A percentile compares a stretch with the other conserved stretches of the same genome.
These are phyloP conservation scores for Physcia stellaris DNA, from an alignment of 495 filamentous ascomycete genomes.

Conservation along the genomic window DNA sequence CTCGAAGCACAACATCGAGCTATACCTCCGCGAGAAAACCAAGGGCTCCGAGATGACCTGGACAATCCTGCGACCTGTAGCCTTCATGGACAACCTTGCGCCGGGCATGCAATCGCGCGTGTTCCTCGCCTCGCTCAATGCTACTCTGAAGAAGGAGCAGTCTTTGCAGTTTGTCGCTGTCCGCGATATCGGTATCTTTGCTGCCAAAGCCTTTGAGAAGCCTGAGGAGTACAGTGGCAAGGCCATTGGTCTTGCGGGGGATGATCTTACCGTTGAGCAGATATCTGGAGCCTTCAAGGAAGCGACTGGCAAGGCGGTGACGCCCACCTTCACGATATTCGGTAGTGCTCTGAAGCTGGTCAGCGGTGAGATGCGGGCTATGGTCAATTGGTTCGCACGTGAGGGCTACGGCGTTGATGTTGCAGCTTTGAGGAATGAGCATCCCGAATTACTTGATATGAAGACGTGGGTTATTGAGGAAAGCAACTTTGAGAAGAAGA, in stretches of 20 bases:
- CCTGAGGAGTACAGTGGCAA: conserved; percentile 30
- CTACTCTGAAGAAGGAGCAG: conserved; percentile 27
- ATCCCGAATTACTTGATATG: conserved; percentile 43
- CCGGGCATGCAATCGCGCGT: conserved; percentile 41
- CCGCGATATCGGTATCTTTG: conserved; percentile 52
- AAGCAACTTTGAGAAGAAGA: too few relatives aligned
- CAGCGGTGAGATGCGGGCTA: conserved; percentile 39
- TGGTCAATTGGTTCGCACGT: conserved; percentile 52
- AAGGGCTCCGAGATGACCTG: conserved; percentile 35
- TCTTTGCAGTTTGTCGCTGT: conserved; percentile 47
- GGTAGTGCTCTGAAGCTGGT: conserved; percentile 27
- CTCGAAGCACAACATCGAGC: conserved; percentile 51
- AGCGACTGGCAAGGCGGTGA: conserved; percentile 33
- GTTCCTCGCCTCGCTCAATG: conserved; percentile 38
- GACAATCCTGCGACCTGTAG: conserved; percentile 48
- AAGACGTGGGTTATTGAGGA: conserved; percentile 46
- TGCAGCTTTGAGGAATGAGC: conserved; percentile 28
- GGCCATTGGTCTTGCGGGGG: conserved; percentile 42
- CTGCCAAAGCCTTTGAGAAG: conserved; percentile 41
- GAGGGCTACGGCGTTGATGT: conserved; percentile 50
- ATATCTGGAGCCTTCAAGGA: conserved; percentile 34
- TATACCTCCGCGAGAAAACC: conserved; percentile 35
- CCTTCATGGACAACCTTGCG: conserved; percentile 51
- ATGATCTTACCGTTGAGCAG: conserved; percentile 40
- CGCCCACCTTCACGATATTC: conserved; percentile 33